Evolutionary conservation across 2,329 filamentous ascomycete genomes (phyloP).

Genomic region (Tolypocladium amazonense): DNA sequence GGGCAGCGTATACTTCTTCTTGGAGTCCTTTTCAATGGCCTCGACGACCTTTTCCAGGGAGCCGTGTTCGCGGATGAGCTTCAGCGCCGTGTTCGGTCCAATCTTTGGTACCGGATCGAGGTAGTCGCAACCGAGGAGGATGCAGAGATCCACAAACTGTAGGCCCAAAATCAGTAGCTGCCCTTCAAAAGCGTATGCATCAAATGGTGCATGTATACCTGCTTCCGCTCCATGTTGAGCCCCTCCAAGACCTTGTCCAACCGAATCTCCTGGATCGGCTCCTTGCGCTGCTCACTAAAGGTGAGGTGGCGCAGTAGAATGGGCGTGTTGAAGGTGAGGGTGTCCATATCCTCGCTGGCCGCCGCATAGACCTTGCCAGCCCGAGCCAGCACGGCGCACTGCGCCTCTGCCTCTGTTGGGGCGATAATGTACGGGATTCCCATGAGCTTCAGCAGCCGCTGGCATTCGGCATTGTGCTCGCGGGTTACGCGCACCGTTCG

Average conservation of each 20-base stretch:
- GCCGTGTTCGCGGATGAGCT: conserved; percentile 87
- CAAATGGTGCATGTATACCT: conserved; percentile 41
- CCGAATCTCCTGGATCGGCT: conserved; percentile 93
- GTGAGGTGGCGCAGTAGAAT: conserved; percentile 88
- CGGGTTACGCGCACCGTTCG: conserved; percentile 89
- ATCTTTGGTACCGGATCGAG: conserved; percentile 93
- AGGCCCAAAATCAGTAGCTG: not conserved
- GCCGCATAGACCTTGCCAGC: conserved; percentile 95
- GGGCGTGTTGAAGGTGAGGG: conserved; percentile 86
- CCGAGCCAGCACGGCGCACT: conserved; percentile 81
- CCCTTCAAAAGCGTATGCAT: not conserved
- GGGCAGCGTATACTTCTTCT: conserved; percentile 73
- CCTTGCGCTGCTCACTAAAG: conserved; percentile 94
- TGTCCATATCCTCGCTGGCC: conserved; percentile 98
- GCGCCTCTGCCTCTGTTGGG: conserved; percentile 93
- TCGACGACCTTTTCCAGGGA: conserved; percentile 81
- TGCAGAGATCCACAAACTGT: conserved; percentile 95
- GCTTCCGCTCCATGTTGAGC: conserved; percentile 74
- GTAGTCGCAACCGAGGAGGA: conserved; percentile 95
- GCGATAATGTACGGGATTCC: conserved; percentile 91
- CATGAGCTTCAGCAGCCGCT: conserved; percentile 85
- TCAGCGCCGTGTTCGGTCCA: conserved; percentile 82
- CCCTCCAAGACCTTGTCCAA: conserved; percentile 80
- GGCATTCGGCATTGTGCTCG: conserved; percentile 94
- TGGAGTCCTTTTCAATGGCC: conserved; percentile 62